phyloP scores from a whole-genome alignment of 495 filamentous ascomycete genomes.

The Xylaria grammica region DNA sequence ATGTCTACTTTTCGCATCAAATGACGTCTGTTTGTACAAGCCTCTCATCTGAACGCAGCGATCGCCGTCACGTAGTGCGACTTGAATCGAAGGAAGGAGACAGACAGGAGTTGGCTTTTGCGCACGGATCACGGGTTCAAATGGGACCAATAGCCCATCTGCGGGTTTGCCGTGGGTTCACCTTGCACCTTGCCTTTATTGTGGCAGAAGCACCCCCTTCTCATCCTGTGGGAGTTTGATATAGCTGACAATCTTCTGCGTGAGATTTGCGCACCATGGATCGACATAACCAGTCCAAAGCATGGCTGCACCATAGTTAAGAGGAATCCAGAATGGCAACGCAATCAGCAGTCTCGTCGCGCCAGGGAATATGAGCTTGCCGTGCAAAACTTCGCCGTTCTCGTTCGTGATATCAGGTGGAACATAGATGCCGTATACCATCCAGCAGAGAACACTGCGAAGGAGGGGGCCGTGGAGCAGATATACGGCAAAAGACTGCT shows the following conservation, averaged over 20 bases:
- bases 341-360: slow-evolving; percentile 51
- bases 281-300: slow-evolving; percentile 72
- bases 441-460: slow-evolving; percentile 66
- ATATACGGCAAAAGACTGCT: slow-evolving; percentile 72
- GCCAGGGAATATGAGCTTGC: slow-evolving; percentile 38
- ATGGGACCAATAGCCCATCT: background rate
- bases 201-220: slow-evolving; percentile 48
- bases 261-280: slow-evolving; percentile 64
- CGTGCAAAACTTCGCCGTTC: slow-evolving; percentile 48
- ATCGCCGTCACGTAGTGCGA: background rate
- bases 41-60: slow-evolving; percentile 4
- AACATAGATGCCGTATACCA: slow-evolving; percentile 65
- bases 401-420: slow-evolving; percentile 57
- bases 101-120: background rate
- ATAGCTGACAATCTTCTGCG: slow-evolving; percentile 60
- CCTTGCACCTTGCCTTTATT: slow-evolving; percentile 24
- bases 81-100: slow-evolving; percentile 1
- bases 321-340: slow-evolving; percentile 60
- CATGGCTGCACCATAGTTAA: slow-evolving; percentile 63
- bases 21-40: slow-evolving; percentile 21
- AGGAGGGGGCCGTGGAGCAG: slow-evolving; percentile 69
- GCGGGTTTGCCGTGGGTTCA: background rate
- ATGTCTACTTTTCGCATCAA: slow-evolving; percentile 2
- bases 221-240: slow-evolving; percentile 58
- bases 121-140: background rate